Conservation (phyloP, 805 yeast species). For the Metschnikowia gelsemii region DNA sequence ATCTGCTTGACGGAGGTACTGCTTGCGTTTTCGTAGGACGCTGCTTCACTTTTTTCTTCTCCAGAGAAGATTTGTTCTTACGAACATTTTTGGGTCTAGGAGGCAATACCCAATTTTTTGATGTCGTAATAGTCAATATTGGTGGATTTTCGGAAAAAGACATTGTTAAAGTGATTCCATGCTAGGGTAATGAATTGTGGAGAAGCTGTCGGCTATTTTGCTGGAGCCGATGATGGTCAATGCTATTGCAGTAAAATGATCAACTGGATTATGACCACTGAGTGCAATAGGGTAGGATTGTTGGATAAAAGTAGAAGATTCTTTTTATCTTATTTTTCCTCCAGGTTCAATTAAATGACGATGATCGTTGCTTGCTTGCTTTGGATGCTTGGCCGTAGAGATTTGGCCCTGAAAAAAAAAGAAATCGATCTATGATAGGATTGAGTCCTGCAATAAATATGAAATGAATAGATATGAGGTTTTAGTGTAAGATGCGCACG, state of each 20-base stretch:
- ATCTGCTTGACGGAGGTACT: not conserved
- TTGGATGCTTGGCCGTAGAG: not conserved
- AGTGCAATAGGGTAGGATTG: too few species aligned
- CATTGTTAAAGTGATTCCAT: conserved; percentile 17
- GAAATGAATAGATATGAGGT: too few species aligned
- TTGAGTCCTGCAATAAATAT: not conserved
- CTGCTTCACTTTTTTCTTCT: conserved; percentile 13
- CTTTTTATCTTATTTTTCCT: not conserved
- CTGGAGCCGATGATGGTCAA: not conserved
- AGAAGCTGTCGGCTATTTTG: not conserved
- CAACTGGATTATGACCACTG: not conserved
- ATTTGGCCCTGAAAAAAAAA: not conserved
- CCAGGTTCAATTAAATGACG: too few species aligned
- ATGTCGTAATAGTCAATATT: conserved; percentile 21
- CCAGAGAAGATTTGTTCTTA: conserved; percentile 15
- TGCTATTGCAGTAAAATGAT: not conserved
- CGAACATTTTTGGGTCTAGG: conserved; percentile 23
- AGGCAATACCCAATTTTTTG: conserved; percentile 24
- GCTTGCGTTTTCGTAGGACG: conserved; percentile 24
- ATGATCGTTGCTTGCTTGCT: not conserved
- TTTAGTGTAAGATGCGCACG: too few species aligned
- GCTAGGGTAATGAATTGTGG: conserved; percentile 5
- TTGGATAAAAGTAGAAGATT: too few species aligned
- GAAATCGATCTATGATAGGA: not conserved
- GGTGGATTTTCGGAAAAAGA: conserved; percentile 17